phyloP scores from a whole-genome alignment of 805 yeast species.

The Tetrapisispora nanseiensis region DNA sequence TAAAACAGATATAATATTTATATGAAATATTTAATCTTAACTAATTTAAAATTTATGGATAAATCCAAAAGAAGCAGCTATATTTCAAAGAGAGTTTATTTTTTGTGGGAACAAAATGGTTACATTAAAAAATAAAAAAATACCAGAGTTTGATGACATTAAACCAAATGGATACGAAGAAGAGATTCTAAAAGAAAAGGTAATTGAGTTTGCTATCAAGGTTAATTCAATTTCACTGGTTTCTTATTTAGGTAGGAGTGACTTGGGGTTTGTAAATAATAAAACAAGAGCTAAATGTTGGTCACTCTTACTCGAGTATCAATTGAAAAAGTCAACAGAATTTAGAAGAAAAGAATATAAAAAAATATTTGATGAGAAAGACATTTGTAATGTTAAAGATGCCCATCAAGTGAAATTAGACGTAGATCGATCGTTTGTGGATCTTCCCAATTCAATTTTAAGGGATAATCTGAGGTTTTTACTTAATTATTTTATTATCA shows the following conservation, averaged over 20 bases:
- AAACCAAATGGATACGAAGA: background rate
- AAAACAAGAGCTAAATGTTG: slow-evolving; percentile 15
- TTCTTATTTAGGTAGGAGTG: slow-evolving; percentile 14
- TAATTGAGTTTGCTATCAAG: slow-evolving; percentile 12
- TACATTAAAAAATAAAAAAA: background rate
- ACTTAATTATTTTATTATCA: slow-evolving; percentile 35
- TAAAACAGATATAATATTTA: too few species aligned
- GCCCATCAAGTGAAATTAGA: slow-evolving; percentile 75
- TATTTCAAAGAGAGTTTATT: too few species aligned
- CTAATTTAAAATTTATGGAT: too few species aligned
- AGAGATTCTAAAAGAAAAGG: slow-evolving; percentile 3
- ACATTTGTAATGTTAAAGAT: slow-evolving; percentile 42
- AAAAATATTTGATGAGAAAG: slow-evolving; percentile 12
- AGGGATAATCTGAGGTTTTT: slow-evolving; percentile 14
- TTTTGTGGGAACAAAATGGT: background rate
- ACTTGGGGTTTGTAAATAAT: slow-evolving; percentile 20
- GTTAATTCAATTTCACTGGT: slow-evolving; percentile 10
- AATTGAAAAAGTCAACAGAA: slow-evolving; percentile 5
- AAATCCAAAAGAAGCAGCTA: too few species aligned
- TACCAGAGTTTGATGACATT: background rate
- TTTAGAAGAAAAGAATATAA: background rate
- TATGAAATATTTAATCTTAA: too few species aligned
- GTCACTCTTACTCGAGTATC: slow-evolving; percentile 24
- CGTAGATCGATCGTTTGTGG: slow-evolving; percentile 58
- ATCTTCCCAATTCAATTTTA: slow-evolving; percentile 13